Conservation (phyloP, 2,329 filamentous ascomycete genomes). For the Amphichorda felina region DNA sequence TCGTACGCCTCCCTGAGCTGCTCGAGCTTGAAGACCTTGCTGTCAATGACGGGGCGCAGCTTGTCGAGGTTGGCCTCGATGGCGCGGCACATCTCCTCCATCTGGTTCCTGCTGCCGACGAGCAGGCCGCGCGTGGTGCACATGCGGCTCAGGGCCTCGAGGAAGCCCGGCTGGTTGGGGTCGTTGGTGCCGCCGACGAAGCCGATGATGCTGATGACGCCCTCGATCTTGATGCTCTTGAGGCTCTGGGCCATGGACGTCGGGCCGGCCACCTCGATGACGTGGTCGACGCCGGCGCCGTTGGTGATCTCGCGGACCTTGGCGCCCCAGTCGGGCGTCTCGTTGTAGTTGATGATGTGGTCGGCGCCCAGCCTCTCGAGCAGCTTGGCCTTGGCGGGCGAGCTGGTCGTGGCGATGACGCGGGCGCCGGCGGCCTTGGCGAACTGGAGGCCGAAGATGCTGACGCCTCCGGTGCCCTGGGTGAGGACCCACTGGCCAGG, state of each 20-base stretch:
- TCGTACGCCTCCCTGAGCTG: constrained; percentile 30
- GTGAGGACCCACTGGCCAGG: constrained; percentile 50
- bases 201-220: constrained; percentile 29
- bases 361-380: constrained; percentile 34
- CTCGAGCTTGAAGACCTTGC: constrained; percentile 30
- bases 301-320: constrained; percentile 28
- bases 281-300: constrained; percentile 32
- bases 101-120: constrained; percentile 31
- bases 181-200: constrained; percentile 17
- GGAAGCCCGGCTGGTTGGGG: constrained; percentile 17
- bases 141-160: constrained; percentile 16
- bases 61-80: constrained; percentile 33
- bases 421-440: constrained; percentile 35
- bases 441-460: constrained; percentile 52
- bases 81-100: constrained; percentile 39
- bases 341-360: constrained; percentile 37
- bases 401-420: constrained; percentile 36
- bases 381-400: constrained; percentile 27
- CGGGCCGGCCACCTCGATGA: constrained; percentile 35
- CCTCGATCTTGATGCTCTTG: constrained; percentile 30
- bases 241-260: constrained; percentile 31
- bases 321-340: constrained; percentile 31
- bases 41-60: constrained; percentile 32
- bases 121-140: constrained; percentile 33
- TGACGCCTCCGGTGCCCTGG: constrained; percentile 61